phyloP scores from a whole-genome alignment of 306 rosid species.

The Prunus salicina region DNA sequence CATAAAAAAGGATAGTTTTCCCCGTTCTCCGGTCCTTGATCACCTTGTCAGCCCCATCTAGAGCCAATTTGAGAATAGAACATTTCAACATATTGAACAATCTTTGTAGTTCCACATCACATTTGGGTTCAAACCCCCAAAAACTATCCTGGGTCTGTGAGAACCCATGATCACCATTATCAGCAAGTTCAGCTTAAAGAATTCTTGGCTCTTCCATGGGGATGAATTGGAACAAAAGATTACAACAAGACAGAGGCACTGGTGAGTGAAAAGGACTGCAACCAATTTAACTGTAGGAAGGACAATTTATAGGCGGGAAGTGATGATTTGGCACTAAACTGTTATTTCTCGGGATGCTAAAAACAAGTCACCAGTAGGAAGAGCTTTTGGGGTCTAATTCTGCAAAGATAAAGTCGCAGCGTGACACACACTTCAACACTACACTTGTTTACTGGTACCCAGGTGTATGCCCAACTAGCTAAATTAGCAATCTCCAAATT shows the following conservation, averaged over 20 bases:
- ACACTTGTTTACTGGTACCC: not conserved
- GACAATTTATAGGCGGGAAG: not conserved
- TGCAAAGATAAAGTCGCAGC: slow-evolving; percentile 22
- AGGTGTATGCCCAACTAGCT: not conserved
- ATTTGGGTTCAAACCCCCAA: slow-evolving; percentile 8
- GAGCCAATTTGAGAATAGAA: slow-evolving; percentile 20
- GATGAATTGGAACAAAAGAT: not conserved
- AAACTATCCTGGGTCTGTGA: not conserved
- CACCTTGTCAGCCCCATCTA: slow-evolving; percentile 22
- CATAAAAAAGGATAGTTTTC: not conserved
- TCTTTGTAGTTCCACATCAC: not conserved
- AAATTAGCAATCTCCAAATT: not conserved
- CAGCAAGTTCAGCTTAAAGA: not conserved
- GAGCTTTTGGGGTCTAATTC: not conserved
- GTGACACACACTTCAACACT: slow-evolving; percentile 18
- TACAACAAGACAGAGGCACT: not conserved
- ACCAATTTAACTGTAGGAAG: not conserved
- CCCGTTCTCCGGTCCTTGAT: slow-evolving; percentile 14
- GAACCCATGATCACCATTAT: not conserved
- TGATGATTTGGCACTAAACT: not conserved
- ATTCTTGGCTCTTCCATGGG: slow-evolving; percentile 9
- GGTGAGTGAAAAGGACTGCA: not conserved
- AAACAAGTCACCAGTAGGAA: not conserved
- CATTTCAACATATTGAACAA: slow-evolving; percentile 9
- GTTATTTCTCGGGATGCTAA: slow-evolving; percentile 14